A percentile compares a stretch with the other conserved stretches of the same genome.
Evolutionary conservation across 2,329 filamentous ascomycete genomes (phyloP).

Genomic region (Ilyonectria sp.): DNA sequence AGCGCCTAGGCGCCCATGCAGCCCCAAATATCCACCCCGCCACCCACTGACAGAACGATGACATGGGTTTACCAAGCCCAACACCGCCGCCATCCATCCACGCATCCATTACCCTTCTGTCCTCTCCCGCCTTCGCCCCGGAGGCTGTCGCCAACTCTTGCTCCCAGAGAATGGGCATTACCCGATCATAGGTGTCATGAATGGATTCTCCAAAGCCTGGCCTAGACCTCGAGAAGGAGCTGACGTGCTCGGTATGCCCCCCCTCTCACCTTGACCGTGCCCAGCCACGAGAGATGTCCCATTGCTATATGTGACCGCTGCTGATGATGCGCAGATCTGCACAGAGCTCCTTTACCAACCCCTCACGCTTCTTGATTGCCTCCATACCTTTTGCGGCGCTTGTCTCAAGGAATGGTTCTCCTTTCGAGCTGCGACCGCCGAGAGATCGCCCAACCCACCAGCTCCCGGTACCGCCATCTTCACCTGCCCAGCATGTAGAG

Average conservation of each 20-base stretch:
- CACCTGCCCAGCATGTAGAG: conserved; percentile 94
- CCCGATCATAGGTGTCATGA: conserved; percentile 49
- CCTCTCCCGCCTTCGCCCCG: conserved; percentile 21
- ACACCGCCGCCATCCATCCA: conserved; percentile 25
- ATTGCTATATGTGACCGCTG: conserved; percentile 19
- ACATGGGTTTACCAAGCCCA: conserved; percentile 36
- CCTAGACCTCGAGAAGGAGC: conserved; percentile 89
- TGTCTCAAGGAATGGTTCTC: conserved; percentile 97
- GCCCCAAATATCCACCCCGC: conserved; percentile 41
- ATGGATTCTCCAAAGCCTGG: conserved; percentile 68
- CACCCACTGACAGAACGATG: conserved; percentile 39
- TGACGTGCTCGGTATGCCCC: conserved; percentile 86
- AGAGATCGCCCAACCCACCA: conserved; percentile 65
- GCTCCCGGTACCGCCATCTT: conserved; percentile 69
- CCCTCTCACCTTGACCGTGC: conserved; percentile 30
- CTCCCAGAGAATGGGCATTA: conserved; percentile 37
- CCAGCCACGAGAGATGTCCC: conserved; percentile 20
- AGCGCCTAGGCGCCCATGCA: conserved; percentile 22
- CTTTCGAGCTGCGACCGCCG: conserved; percentile 78
- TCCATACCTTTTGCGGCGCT: conserved; percentile 96
- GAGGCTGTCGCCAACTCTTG: conserved; percentile 25
- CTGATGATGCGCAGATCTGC: conserved; percentile 79
- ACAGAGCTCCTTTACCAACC: conserved; percentile 95
- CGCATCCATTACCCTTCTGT: conserved; percentile 29
- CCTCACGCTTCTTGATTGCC: conserved; percentile 90